phyloP scores from a whole-genome alignment of 2,329 filamentous ascomycete species.

The Claviceps sorghi region DNA sequence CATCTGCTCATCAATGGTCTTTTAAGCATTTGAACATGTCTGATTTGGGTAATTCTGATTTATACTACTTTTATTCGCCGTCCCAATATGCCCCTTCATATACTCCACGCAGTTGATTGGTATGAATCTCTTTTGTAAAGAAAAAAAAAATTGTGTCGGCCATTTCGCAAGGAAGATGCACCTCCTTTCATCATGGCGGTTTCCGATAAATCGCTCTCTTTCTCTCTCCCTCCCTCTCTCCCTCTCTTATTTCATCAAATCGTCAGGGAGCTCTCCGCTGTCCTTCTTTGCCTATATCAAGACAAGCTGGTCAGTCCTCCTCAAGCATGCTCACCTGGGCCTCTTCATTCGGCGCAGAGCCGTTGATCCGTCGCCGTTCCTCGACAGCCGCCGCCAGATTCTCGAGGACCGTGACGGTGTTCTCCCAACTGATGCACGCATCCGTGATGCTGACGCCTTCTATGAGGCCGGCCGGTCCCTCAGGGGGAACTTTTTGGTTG shows the following conservation, averaged over 20 bases:
- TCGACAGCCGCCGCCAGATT: constrained; percentile 74
- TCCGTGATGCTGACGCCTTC: constrained; percentile 92
- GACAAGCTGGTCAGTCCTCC: constrained; percentile 29
- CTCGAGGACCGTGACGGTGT: constrained; percentile 67
- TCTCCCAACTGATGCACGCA: constrained; percentile 89
- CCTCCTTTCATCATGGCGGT: background rate
- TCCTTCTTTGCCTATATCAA: background rate
- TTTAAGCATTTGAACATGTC: background rate
- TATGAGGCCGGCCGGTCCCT: constrained; percentile 65
- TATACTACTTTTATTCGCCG: background rate
- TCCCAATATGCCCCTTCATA: background rate
- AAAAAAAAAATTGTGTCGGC: background rate
- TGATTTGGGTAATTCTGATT: too few species aligned
- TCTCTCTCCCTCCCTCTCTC: too few species aligned
- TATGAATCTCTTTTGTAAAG: background rate
- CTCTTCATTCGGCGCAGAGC: constrained; percentile 17
- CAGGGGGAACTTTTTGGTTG: constrained; percentile 73
- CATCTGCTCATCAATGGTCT: background rate
- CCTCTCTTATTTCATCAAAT: background rate
- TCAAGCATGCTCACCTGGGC: constrained; percentile 33
- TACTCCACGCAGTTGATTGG: background rate
- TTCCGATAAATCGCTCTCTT: background rate
- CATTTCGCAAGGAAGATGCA: background rate
- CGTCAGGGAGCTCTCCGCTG: background rate
- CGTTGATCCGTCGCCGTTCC: constrained; percentile 47